Base-by-base conservation (phyloP, 129 eudicot species). In the Pittosporum tobira region DNA sequence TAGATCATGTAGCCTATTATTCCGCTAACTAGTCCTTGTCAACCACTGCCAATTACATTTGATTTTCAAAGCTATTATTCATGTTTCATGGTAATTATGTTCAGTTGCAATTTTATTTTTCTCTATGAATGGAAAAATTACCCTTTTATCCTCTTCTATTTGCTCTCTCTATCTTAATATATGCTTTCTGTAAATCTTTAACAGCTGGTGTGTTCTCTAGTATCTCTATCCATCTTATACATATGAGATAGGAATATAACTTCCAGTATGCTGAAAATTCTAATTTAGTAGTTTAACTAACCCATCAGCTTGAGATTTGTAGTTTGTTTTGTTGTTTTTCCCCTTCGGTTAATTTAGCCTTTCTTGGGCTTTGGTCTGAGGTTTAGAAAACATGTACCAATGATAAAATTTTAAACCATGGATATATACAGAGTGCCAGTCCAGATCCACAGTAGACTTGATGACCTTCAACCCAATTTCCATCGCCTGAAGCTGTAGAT, bases 1-100 rank as follows among this genome's bases (percentile, higher is more conserved):
- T 88, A 63, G 55, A 67, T 69, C 5, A 22, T 19, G 7, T 45
- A 12, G 38, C 38, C 16, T n/a, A 19, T 18, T 31, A 2, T 56
- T 56, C 9, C 31, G 61, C n/a, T 45, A 30, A n/a, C n/a, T n/a
- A 3, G 38, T 31, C 23, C 27, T 56, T 20, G 44, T 13, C 14
- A 12, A 40, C n/a, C n/a, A 37, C 1, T 18, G 24, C 19, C 59
- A 28, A n/a, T 28, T 31, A 18, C 9, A 56, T 18, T 56, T 3
- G 26, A 26, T 56, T 31, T 18, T 30, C 4, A 22, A 30, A n/a
- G 26, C 28, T 55, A 2, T 18, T 56, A 30, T 7, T 11, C 40
- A 9, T 21, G 44, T 56, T 18, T 44, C 45, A 30, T 18, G n/a
- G 27, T 56, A 56, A 31, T 56, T 31, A 13, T 56, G 26, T 11